phyloP scores from a whole-genome alignment of 495 filamentous ascomycete genomes.

The Aspergillus kassunensis region DNA sequence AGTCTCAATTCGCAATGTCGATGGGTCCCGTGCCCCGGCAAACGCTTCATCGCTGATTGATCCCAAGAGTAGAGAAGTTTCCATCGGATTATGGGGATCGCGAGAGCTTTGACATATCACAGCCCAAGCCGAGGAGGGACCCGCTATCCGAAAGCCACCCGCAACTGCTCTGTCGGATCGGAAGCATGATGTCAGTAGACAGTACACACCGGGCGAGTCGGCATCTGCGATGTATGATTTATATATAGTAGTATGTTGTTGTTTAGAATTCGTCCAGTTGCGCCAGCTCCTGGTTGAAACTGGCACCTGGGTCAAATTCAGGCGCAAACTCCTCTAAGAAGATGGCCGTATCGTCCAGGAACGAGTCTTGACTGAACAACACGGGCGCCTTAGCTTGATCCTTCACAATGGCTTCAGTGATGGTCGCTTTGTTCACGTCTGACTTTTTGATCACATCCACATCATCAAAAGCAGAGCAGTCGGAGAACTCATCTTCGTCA shows the following conservation, averaged over 20 bases:
- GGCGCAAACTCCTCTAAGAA: constrained; percentile 34
- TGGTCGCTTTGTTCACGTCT: constrained; percentile 10
- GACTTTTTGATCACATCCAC: constrained; percentile 29
- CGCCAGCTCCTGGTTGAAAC: constrained; percentile 24
- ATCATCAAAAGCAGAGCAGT: constrained; percentile 39
- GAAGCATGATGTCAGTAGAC: no score
- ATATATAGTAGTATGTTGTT: neutral
- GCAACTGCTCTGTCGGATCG: constrained; percentile 26
- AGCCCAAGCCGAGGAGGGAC: constrained; percentile 17
- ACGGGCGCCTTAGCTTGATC: neutral
- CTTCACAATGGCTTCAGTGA: constrained; percentile 2
- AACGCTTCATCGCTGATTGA: no score
- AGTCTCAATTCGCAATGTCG: no score
- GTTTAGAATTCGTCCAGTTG: constrained; percentile 19
- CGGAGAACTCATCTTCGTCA: constrained; percentile 40
- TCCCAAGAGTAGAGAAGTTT: no score
- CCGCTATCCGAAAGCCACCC: constrained; percentile 24
- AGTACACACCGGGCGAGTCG: neutral
- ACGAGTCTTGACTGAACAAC: constrained; percentile 25
- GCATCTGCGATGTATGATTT: neutral
- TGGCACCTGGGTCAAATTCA: constrained; percentile 27
- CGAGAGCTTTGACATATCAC: constrained; percentile 9
- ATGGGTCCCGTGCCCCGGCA: neutral
- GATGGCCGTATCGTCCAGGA: constrained; percentile 40
- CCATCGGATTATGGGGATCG: constrained; percentile 12